Evolutionary conservation across 495 filamentous ascomycete genomes (phyloP).

Genomic region (Annulohypoxylon bovei): DNA sequence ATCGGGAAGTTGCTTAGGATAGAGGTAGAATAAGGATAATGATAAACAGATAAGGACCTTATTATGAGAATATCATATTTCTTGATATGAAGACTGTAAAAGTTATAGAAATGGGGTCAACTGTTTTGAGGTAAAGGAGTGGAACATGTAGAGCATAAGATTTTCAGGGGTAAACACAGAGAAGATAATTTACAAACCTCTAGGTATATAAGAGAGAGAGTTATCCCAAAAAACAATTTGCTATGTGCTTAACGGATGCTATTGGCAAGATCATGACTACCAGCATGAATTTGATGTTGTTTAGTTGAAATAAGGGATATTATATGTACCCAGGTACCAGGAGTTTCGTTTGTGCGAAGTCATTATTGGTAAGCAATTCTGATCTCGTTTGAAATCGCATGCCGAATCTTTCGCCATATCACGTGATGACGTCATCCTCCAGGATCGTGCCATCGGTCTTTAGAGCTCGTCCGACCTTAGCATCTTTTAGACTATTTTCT

Average conservation of each 20-base stretch:
- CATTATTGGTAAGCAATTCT: conserved; percentile 29
- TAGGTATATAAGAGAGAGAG: background rate
- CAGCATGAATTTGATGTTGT: background rate
- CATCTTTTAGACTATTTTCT: background rate
- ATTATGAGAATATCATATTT: background rate
- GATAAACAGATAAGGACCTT: background rate
- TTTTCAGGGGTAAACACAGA: background rate
- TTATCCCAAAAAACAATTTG: background rate
- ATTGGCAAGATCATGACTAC: background rate
- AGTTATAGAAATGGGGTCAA: background rate
- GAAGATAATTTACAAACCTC: background rate
- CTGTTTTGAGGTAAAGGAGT: background rate
- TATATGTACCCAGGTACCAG: background rate
- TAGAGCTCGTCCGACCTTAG: conserved; percentile 27
- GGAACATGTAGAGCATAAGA: background rate
- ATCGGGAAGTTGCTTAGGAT: conserved; percentile 21
- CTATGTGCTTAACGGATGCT: background rate
- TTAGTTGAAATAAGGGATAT: background rate
- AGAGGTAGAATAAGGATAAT: background rate
- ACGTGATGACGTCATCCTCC: conserved; percentile 42
- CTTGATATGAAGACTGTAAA: background rate
- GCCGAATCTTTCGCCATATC: conserved; percentile 36
- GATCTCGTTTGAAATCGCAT: conserved; percentile 4
- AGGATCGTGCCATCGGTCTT: conserved; percentile 35
- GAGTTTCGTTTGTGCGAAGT: background rate